These are phyloP conservation scores for Solanum piurae DNA, from an alignment of 257 asterid species.

Conservation along the genomic window DNA sequence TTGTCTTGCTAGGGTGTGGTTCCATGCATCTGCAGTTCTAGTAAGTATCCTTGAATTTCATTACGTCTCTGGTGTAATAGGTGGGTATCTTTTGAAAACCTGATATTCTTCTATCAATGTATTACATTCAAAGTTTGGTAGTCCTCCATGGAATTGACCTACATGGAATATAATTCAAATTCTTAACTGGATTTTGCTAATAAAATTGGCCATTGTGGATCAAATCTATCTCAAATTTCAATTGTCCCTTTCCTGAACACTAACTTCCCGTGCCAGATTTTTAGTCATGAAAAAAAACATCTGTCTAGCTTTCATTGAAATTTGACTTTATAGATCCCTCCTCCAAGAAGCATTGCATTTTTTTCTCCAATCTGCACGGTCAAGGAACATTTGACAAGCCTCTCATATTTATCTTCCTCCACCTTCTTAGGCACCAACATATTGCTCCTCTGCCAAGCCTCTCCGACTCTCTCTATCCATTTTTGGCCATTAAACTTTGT, in stretches of 20 bases:
- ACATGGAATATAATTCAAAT: neutral
- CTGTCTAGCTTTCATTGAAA: neutral
- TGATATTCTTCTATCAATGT: neutral
- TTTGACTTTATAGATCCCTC: neutral
- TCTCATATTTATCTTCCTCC: neutral
- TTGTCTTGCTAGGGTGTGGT: conserved; percentile 34
- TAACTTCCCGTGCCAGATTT: neutral
- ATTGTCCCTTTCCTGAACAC: neutral
- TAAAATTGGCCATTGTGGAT: neutral
- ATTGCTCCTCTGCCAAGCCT: neutral
- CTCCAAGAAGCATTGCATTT: neutral
- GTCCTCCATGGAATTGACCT: neutral
- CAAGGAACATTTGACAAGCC: neutral
- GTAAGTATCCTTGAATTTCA: conserved; percentile 28
- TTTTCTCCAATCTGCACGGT: neutral
- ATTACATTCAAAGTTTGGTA: neutral
- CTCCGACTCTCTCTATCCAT: neutral
- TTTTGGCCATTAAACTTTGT: neutral
- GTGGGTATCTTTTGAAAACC: neutral
- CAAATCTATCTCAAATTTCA: neutral
- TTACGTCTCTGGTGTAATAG: neutral
- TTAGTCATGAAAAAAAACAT: neutral
- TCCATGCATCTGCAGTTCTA: conserved; percentile 13
- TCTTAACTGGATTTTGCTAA: neutral
- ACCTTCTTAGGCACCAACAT: neutral